Evolutionary conservation across 1,284 basidiomycete genomes (phyloP), one percentile per base, ranked within the genome.

Genomic region (Pascua guehoae): DNA sequence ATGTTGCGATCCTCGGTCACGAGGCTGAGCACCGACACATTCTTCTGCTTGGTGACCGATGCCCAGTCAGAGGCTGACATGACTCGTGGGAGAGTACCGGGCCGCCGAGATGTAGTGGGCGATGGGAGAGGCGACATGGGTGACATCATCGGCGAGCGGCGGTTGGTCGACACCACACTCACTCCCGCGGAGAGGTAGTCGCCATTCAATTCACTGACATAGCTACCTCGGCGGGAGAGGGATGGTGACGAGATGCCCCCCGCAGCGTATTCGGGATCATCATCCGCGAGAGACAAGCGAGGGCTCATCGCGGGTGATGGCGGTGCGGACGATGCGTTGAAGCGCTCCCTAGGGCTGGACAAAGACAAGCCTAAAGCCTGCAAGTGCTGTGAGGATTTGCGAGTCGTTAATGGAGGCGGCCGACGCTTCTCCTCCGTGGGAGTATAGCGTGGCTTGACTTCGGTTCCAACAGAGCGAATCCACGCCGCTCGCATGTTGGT

Each of bases 401-500:
- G 53, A n/a, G 64, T 68, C 9, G 73, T 69, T 17, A 75, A 51
- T 0, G 64, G 68, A 8, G 71, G 55, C 1, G 70, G 67, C 39
- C 72, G 68, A 2, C 24, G 53, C 47, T 55, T 58, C 41, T 57
- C 49, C 3, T 55, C 50, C 0, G 43, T 44, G n/a, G 36, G 10
- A 15, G 16, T 43, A 2, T 32, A 41, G 40, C 12, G 12, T 38
- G 39, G 32, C 44, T 39, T 16, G 17, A 10, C 36, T 44, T 56
- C 17, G n/a, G 47, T 4, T 49, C 48, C 2, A 24, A 45, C 15
- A 32, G 39, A 64, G 24, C 67, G 52, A 12, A 58, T 41, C 62
- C 64, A 72, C 5, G 73, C 71, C 0, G 60, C 42, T 5, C 72
- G 66, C 40, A 73, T 58, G 62, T 78, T 77, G 45, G 73, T 66